Percentiles rank a stretch among this genome's conserved stretches.
Conservation (phyloP, 1,284 basidiomycete genomes). For the Leccinum huronense region DNA sequence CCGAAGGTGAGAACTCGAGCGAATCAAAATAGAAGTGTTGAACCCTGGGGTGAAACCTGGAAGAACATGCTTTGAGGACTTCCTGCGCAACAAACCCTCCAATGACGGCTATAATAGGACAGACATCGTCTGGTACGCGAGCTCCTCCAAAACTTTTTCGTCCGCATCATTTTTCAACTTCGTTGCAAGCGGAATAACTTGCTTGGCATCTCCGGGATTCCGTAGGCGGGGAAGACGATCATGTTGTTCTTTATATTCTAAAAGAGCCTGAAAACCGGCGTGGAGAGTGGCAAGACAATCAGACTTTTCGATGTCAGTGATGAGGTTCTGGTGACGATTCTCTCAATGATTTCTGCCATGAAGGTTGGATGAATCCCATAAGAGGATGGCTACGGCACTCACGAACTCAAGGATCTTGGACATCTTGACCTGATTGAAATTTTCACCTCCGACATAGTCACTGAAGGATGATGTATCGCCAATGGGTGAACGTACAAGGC, state of each 20-base stretch:
- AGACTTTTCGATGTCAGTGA: constrained; percentile 98
- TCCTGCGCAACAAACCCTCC: constrained; percentile 99
- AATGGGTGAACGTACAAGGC: constrained; percentile 91
- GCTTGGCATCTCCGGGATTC: constrained; percentile 78
- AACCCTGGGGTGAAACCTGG: constrained; percentile 97
- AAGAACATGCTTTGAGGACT: constrained; percentile 94
- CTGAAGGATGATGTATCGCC: constrained; percentile 84
- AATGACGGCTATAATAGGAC: constrained; percentile 91
- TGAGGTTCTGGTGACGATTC: constrained; percentile 85
- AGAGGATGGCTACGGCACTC: constrained; percentile 34
- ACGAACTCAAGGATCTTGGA: constrained; percentile 94
- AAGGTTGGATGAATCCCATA: constrained; percentile 6
- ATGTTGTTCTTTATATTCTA: constrained; percentile 71
- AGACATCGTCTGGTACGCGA: constrained; percentile 88
- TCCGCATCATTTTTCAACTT: constrained; percentile 74
- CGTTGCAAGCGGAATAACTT: constrained; percentile 75
- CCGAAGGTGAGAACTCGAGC: constrained; percentile 85
- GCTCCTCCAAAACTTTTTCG: constrained; percentile 80
- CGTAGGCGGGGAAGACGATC: constrained; percentile 80
- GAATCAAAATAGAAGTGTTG: constrained; percentile 99
- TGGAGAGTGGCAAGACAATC: constrained; percentile 91
- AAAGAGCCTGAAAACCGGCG: constrained; percentile 93
- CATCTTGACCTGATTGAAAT: constrained; percentile 99
- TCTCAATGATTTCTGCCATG: constrained; percentile 82
- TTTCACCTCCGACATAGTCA: constrained; percentile 86